Evolutionary conservation across 208 protist species (phyloP), one percentile per base, ranked within the genome.

Genomic region (Acanthamoeba sp.): DNA sequence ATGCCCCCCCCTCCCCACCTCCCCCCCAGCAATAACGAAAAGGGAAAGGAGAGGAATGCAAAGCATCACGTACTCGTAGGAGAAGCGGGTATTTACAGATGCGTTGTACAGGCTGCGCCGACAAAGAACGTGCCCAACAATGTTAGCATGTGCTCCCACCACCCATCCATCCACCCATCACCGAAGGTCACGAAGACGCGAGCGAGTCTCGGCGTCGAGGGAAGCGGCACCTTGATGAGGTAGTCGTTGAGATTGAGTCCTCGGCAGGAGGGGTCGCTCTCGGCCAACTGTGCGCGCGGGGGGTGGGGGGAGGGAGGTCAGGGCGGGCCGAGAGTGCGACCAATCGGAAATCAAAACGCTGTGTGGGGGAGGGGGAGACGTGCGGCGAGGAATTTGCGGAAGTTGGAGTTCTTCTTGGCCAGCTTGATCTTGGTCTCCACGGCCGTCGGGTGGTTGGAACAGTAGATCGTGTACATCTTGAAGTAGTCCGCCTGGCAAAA

Each of bases 391-490:
- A 82, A 82, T 34, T 82, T 82, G 38, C 71, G 71, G 24, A 82
- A 82, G 40, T 50, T 82, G 32, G 71, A 82, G 71, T 82, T 82
- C 71, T 82, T 82, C 20, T 82, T 82, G 36, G 71, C 71, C 27
- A 82, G 71, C 71, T 82, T 82, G 40, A 82, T 50, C 71, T 82
- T 82, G 38, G 82, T 89, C n/a, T 89, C 52, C n/a, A 89, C 50
- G 1, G 82, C 82, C 9, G 52, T 57, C 32, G 82, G 82, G 24
- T 89, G 82, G 27, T 89, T 89, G n/a, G 82, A 89, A n/a, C 82
- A 89, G 52, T 89, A 89, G n/a, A 89, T 64, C 3, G 82, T 89
- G 82, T 89, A 89, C 82, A 89, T 89, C 36, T 89, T 89, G 48
- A 89, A 89, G 27, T 89, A 89, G 40, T 89, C 50, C 48, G 32